Percentiles rank a stretch among this genome's conserved stretches.
Conservation (phyloP, 352 stramenopile species). For the Pythium rhizo-oryzae region DNA sequence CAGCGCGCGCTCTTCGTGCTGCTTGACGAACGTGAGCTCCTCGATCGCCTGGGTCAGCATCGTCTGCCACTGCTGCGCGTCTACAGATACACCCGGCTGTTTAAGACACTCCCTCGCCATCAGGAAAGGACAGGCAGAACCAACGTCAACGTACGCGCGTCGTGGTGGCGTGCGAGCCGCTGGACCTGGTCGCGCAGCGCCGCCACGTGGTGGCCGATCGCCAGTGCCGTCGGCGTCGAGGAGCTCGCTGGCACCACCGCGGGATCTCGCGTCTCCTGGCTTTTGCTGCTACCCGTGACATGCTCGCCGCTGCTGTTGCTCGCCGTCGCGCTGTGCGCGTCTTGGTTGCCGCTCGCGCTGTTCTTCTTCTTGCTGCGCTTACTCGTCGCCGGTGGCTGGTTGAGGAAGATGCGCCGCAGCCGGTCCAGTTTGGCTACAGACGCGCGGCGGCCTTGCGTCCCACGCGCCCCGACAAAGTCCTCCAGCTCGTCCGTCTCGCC, state of each 20-base stretch:
- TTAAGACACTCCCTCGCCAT: neutral
- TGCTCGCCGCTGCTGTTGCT: slow-evolving; percentile 26
- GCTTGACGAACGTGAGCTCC: slow-evolving; percentile 54
- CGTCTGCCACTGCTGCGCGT: slow-evolving; percentile 46
- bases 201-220: slow-evolving; percentile 56
- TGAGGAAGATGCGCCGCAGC: slow-evolving; percentile 73
- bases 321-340: slow-evolving; percentile 10
- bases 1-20: slow-evolving; percentile 50
- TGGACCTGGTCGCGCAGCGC: slow-evolving; percentile 53
- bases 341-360: slow-evolving; percentile 1
- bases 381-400: slow-evolving; percentile 33
- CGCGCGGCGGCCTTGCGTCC: neutral
- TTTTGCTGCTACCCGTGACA: slow-evolving; percentile 1
- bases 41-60: slow-evolving; percentile 56
- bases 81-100: slow-evolving; percentile 15
- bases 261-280: neutral
- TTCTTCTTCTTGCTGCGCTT: slow-evolving; percentile 7
- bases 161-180: slow-evolving; percentile 41
- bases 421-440: slow-evolving; percentile 47
- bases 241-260: no score
- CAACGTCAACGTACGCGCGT: slow-evolving; percentile 38
- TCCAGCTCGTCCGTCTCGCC: slow-evolving; percentile 19
- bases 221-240: slow-evolving; percentile 20
- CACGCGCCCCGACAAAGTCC: slow-evolving; percentile 14
- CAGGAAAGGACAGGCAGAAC: neutral